Percentiles rank a stretch among this genome's conserved stretches.
Evolutionary conservation across 495 filamentous ascomycete species (phyloP).

Genomic region (Aspergillus funiculosus): DNA sequence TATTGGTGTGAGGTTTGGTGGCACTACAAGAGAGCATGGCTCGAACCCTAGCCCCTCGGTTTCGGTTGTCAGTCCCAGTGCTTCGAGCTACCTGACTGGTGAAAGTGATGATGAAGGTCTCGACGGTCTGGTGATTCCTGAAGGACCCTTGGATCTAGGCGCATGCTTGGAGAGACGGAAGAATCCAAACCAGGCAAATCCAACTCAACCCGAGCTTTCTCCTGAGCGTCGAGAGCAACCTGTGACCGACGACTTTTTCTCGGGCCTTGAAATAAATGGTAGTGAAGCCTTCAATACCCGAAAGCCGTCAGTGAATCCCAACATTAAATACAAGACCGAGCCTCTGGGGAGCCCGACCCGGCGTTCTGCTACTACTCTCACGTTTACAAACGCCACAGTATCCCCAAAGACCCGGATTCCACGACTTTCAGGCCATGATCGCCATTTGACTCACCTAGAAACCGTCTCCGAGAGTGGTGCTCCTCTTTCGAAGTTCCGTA

Average conservation of each 20-base stretch:
- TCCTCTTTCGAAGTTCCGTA: conserved; percentile 52
- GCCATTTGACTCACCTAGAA: conserved; percentile 70
- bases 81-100: conserved; percentile 81
- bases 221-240: conserved; percentile 22
- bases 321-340: conserved; percentile 75
- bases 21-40: conserved; percentile 67
- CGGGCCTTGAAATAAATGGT: conserved; percentile 80
- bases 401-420: conserved; percentile 54
- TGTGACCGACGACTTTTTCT: conserved; percentile 76
- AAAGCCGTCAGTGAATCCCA: conserved; percentile 85
- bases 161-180: conserved; percentile 67
- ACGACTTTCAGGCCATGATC: conserved; percentile 57
- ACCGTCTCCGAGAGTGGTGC: conserved; percentile 90
- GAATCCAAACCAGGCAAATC: conserved; percentile 45
- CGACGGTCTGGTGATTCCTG: conserved; percentile 76
- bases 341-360: conserved; percentile 64
- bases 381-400: conserved; percentile 68
- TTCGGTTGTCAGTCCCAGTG: conserved; percentile 83
- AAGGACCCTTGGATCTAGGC: conserved; percentile 73
- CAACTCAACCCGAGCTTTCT: conserved; percentile 25
- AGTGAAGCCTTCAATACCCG: conserved; percentile 71
- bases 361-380: conserved; percentile 72
- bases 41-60: conserved; percentile 79
- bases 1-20: conserved; percentile 80
- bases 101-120: conserved; percentile 93